Conservation (phyloP, 2,329 filamentous ascomycete species). For the Fusarium sp. region DNA sequence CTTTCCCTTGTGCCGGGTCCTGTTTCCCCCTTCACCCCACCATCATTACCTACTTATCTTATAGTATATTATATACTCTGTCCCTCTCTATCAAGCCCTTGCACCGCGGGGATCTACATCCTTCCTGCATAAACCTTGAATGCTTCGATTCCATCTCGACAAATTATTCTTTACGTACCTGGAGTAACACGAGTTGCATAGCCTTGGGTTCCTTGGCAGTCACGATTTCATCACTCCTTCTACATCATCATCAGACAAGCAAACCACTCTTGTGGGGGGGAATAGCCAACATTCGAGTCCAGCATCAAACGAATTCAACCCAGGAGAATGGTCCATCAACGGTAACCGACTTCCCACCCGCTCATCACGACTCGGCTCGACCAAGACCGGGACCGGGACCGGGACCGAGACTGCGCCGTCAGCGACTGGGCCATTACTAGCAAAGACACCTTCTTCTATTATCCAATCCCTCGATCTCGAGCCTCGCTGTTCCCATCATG, state of each 20-base stretch:
- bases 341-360: constrained; percentile 8
- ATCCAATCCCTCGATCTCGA: background rate
- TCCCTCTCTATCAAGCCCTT: constrained; percentile 11
- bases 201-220: background rate
- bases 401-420: background rate
- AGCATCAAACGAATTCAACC: background rate
- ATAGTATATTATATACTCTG: constrained; percentile 17
- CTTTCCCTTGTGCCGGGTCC: constrained; percentile 25
- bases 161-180: too few species aligned
- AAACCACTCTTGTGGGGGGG: background rate
- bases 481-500: constrained; percentile 26
- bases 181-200: too few species aligned
- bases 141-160: background rate
- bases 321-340: constrained; percentile 25
- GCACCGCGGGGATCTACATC: constrained; percentile 24
- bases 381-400: background rate
- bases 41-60: constrained; percentile 11
- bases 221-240: constrained; percentile 20
- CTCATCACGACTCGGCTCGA: constrained; percentile 9
- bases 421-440: constrained; percentile 1
- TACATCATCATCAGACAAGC: constrained; percentile 8
- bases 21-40: constrained; percentile 13
- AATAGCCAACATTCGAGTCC: constrained; percentile 1
- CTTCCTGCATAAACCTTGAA: constrained; percentile 5
- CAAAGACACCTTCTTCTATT: background rate